Base-by-base conservation (phyloP, 768 basidiomycete genomes). In the Tulasnella sp. region DNA sequence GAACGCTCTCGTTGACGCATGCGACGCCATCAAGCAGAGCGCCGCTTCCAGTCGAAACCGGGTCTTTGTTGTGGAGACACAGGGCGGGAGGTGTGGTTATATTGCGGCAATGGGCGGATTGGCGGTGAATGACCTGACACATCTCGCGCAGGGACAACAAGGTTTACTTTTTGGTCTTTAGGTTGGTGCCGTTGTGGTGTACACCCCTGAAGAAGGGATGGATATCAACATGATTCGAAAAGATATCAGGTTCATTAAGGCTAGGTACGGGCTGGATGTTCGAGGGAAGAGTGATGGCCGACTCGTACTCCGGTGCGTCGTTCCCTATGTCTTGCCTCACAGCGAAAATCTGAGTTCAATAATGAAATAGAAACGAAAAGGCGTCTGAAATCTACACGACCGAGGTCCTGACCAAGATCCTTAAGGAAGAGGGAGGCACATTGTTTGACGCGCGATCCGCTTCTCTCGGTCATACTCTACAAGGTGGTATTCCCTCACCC, bases 21-120 rank as follows among this genome's bases (percentile, higher is more conserved):
- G 95, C 69, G 96, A 99, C 72, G 85, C 94, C 43, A 97, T 99
- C 74, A 96, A 94, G 75, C 96, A 99, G 77, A 94, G 91, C 68
- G 96, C 96, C 9, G 88, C 88, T 58, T 95, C 96, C 3, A 96
- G 92, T 68, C 73, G 96, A 63, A 93, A 98, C 71, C 77, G 96
- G 44, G 96, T 97, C 61, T 99, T 99, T 69, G 88, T 98, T 1
- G 91, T 99, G 17, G 95, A 99, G 73, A 97, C 94, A 0, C 96
- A 98, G 71, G 96, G 96, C 51, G 96, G 95, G 8, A 85, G 87
- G 69, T 96, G 90, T 69, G 96, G 96, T 8, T 99, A 94, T 70
- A 82, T 99, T 58, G 93, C 94, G 2, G 85, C 93, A 1, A 81
- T 98, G 79, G 96, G 96, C 54, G 96, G 92, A 5, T 75, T 99